phyloP scores from a whole-genome alignment of 1,284 basidiomycete genomes.

The Fereydounia khargensis region DNA sequence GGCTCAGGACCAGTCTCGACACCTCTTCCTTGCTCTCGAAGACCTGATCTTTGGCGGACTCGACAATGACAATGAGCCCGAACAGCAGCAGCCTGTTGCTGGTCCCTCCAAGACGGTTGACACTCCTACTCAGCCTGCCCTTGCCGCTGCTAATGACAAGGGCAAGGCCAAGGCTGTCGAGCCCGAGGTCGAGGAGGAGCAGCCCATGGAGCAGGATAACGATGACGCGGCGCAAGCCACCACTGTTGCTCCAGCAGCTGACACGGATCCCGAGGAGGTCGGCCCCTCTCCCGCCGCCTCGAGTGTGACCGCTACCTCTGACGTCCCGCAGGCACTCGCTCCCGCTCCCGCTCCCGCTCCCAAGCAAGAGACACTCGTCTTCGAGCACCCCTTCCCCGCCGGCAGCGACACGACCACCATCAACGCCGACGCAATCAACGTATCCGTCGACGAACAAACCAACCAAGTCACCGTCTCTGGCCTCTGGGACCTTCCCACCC shows the following conservation, averaged over 20 bases:
- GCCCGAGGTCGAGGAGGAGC: conserved; percentile 2
- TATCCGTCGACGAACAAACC: conserved; percentile 26
- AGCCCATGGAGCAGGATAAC: neutral
- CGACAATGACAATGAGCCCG: conserved; percentile 5
- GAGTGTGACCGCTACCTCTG: neutral
- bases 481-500: conserved; percentile 20
- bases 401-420: conserved; percentile 6
- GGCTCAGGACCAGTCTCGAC: conserved; percentile 18
- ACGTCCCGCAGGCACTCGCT: neutral
- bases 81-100: conserved; percentile 8
- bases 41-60: conserved; percentile 28
- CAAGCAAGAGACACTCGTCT: conserved; percentile 23
- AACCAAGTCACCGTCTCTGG: conserved; percentile 32
- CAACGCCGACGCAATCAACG: conserved; percentile 22
- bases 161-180: conserved; percentile 25
- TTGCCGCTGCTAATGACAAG: conserved; percentile 9
- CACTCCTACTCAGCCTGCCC: conserved; percentile 1
- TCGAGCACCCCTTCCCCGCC: conserved; percentile 20
- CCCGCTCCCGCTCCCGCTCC: neutral
- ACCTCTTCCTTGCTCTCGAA: conserved; percentile 28
- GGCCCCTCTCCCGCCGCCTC: conserved; percentile 14
- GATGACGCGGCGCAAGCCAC: conserved; percentile 1
- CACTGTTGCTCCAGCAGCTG: conserved; percentile 7
- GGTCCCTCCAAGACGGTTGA: conserved; percentile 18
- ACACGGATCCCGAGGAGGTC: conserved; percentile 28